Evolutionary conservation across 2,329 filamentous ascomycete species (phyloP), one percentile per base, ranked within the genome.

Genomic region (Fusarium duplospermum): DNA sequence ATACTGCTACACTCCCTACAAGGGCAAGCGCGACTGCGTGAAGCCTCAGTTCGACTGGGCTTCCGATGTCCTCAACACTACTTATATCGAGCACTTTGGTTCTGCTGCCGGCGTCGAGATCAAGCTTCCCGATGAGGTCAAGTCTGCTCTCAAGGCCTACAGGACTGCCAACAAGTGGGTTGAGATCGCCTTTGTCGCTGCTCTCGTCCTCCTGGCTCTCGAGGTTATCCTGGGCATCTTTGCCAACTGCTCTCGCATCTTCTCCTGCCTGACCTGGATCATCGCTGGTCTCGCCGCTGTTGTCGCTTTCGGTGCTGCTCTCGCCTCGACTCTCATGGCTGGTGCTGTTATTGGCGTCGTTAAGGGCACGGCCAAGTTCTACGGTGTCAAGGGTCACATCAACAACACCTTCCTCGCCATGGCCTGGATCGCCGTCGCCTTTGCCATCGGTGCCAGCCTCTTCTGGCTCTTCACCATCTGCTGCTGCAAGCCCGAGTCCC

Each of bases 401-500:
- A 93, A 95, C 84, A 89, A 82, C 33, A 85, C 87, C 68, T 96
- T 93, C 85, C 90, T 96, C 64, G 88, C 88, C 38, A 85, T 91
- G 22, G 90, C 93, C 77, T 98, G 95, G 94, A 87, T 98, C 69
- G 92, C 92, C 50, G 92, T 92, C 42, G 93, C 90, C 31, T 95
- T 97, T 81, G 92, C 93, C 71, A 81, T 96, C 36, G 93, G 83
- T 47, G 92, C 93, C 9, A 90, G 90, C 73, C 84, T 98, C 81
- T 98, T 98, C 92, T 98, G 96, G 96, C 86, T 95, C 80, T 90
- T 97, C 82, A 94, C 92, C 83, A 89, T 93, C 79, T 98, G 96
- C 92, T 98, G 95, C 63, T 79, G 78, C 77, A 94, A 94, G 77
- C 83, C 83, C 16, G 83, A 84, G 66, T 72, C 70, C 60, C 75